phyloP scores from a whole-genome alignment of 2,329 filamentous ascomycete genomes.

The Exutisphaerella laricina region DNA sequence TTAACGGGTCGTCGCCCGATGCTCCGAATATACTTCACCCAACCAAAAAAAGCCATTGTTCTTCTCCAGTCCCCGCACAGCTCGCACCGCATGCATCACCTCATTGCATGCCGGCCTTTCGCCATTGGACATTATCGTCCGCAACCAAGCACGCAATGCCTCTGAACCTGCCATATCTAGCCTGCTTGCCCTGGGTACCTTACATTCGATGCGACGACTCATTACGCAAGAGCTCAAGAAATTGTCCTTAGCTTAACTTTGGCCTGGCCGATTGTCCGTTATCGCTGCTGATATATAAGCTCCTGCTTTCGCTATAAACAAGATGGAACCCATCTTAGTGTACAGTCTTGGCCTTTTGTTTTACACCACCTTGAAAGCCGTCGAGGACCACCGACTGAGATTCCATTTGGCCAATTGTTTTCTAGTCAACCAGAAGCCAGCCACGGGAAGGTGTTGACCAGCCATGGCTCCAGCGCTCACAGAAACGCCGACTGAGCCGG shows the following conservation, averaged over 20 bases:
- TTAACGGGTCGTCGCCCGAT: not conserved
- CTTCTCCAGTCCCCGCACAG: not conserved
- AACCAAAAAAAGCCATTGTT: not conserved
- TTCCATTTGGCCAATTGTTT: slow-evolving; percentile 32
- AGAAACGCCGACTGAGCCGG: slow-evolving; percentile 16
- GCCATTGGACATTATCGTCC: slow-evolving; percentile 6
- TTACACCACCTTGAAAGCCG: slow-evolving; percentile 13
- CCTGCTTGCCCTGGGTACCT: slow-evolving; percentile 4
- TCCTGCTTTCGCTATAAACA: slow-evolving; percentile 4
- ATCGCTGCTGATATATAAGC: slow-evolving; percentile 14
- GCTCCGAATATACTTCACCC: not conserved
- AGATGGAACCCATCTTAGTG: slow-evolving; percentile 14
- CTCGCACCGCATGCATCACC: slow-evolving; percentile 6
- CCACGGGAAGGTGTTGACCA: not conserved
- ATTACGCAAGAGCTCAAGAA: slow-evolving; percentile 15
- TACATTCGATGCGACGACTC: slow-evolving; percentile 5
- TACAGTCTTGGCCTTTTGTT: slow-evolving; percentile 16
- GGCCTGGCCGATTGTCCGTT: slow-evolving; percentile 15
- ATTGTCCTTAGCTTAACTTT: not conserved
- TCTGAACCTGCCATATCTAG: slow-evolving; percentile 5
- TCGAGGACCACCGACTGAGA: slow-evolving; percentile 17
- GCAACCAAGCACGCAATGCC: not conserved
- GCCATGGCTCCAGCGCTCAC: slow-evolving; percentile 21
- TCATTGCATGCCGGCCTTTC: slow-evolving; percentile 4
- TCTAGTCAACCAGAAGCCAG: slow-evolving; percentile 33